Evolutionary conservation across 768 basidiomycete genomes (phyloP).

Genomic region (Boletus tylopilopsis): DNA sequence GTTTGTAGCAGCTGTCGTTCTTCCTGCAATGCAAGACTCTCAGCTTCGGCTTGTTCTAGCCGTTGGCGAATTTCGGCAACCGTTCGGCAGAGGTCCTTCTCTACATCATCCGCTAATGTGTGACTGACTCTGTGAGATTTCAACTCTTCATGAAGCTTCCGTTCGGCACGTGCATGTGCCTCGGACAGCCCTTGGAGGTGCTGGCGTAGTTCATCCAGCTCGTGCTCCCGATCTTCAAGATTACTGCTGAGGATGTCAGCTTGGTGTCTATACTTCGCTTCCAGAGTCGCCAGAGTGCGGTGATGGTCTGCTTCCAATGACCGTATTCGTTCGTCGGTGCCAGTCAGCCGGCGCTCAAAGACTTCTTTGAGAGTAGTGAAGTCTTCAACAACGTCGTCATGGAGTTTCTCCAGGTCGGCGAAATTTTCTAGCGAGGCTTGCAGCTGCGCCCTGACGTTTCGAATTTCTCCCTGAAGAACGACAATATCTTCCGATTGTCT

Average conservation of each 20-base stretch:
- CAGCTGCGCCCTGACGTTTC: conserved; percentile 21
- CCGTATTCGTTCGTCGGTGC: conserved; percentile 18
- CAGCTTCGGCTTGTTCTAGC: conserved; percentile 38
- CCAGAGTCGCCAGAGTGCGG: conserved; percentile 23
- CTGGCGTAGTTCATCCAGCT: conserved; percentile 30
- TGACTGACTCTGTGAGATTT: conserved; percentile 24
- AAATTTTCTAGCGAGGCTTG: conserved; percentile 20
- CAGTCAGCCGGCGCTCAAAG: conserved; percentile 30
- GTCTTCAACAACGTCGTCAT: conserved; percentile 24
- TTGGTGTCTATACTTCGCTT: conserved; percentile 31
- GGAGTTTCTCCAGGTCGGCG: conserved; percentile 24
- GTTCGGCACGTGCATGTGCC: conserved; percentile 31
- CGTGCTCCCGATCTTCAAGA: conserved; percentile 36
- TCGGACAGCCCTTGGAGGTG: conserved; percentile 40
- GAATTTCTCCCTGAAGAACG: conserved; percentile 24
- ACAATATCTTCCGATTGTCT: conserved; percentile 17
- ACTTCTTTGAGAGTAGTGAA: conserved; percentile 23
- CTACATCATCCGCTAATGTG: conserved; percentile 31
- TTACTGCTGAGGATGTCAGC: conserved; percentile 36
- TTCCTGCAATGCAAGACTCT: conserved; percentile 38
- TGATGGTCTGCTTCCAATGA: conserved; percentile 29
- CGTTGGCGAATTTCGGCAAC: conserved; percentile 35
- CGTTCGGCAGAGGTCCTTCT: conserved; percentile 35
- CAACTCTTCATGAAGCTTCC: conserved; percentile 23
- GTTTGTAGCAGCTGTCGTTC: conserved; percentile 53